Evolutionary conservation across 495 filamentous ascomycete species (phyloP), one percentile per base, ranked within the genome.

Genomic region (Rostrohypoxylon terebratum): DNA sequence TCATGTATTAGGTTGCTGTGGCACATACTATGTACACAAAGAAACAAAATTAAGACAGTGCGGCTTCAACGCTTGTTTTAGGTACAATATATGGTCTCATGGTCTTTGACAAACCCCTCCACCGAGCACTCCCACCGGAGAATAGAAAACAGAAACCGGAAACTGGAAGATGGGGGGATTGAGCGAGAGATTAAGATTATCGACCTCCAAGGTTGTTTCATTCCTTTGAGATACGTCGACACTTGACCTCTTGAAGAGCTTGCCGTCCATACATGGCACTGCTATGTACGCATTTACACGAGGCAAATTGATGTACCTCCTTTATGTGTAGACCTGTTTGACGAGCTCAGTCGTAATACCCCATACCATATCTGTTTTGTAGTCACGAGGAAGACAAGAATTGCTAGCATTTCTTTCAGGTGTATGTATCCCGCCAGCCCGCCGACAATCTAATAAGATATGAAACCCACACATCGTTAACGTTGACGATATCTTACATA

Each of bases 1-100:
- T 28, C 45, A 40, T 63, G 57, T 63, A 50, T 72, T 61, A 63
- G 40, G 66, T 68, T 67, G 61, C 44, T 38, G 61, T 73, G 48
- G 44, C 57, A 73, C 66, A 69, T 65, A 73, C 70, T 50, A 73
- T 62, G 66, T 65, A 73, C 70, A 65, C 61, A 62, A 62, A 73
- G 66, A 69, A 66, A 58, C 50, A 42, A 60, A 47, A 66, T 63
- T 48, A 73, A 73, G 66, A 73, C 66, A 73, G 59, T 34, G 25
- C 34, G 14, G 53, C 23, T 55, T 60, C 16, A 57, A 64, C 47
- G 42, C 44, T 58, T 58, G 63, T 59, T 68, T 67, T 63, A 20
- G 42, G 42, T 45, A 45, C 42, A n/a, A n/a, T n/a, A n/a, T n/a
- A n/a, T n/a, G n/a, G n/a, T n/a, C n/a, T n/a, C n/a, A 45, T 45